Evolutionary conservation across 1,284 basidiomycete species (phyloP), one percentile per base, ranked within the genome.

Genomic region (Apiotrichum akiyoshidainum): DNA sequence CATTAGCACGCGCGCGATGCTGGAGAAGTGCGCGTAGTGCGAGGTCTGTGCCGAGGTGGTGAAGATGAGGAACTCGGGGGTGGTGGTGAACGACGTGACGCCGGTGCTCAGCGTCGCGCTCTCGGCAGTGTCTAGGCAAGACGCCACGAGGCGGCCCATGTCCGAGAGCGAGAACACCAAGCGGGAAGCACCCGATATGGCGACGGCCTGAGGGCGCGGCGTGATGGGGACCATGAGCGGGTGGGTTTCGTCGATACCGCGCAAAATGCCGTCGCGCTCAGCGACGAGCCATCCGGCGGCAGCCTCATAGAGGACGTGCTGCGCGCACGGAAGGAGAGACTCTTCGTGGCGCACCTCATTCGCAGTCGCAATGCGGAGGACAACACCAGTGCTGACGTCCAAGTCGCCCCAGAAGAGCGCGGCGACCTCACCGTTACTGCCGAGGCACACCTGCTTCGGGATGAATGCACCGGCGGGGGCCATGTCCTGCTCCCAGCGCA

Each of bases 21-120:
- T 67, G 1, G 68, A 57, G 9, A 89, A 67, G 1, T 90, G 86
- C 0, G 85, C 83, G 70, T 94, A 98, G 41, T 85, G 83, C 0
- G 85, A 87, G 49, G 90, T 86, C 70, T 99, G 95, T 0, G 90
- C 79, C 6, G 85, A 86, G 0, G 90, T 92, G 1, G 91, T 93
- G 79, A 86, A 96, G 47, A 96, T 87, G 37, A 97, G 79, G 72
- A 92, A 93, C 16, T 85, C 84, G 9, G 88, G 85, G 0, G 89
- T 86, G n/a, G 90, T 65, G 1, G 84, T 83, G 77, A 94, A 92
- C 0, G 94, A 97, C 22, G 86, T 94, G 21, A 82, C 86, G 60
- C 86, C 87, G 2, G 81, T 77, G 1, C 87, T 84, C 2, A 83
- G 60, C 14, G 68, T 52, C 12, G 68, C 88, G 63, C 33, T 77